Evolutionary conservation across 208 protist species (phyloP), one percentile per base, ranked within the genome.

Genomic region (Crithidia expoeki): DNA sequence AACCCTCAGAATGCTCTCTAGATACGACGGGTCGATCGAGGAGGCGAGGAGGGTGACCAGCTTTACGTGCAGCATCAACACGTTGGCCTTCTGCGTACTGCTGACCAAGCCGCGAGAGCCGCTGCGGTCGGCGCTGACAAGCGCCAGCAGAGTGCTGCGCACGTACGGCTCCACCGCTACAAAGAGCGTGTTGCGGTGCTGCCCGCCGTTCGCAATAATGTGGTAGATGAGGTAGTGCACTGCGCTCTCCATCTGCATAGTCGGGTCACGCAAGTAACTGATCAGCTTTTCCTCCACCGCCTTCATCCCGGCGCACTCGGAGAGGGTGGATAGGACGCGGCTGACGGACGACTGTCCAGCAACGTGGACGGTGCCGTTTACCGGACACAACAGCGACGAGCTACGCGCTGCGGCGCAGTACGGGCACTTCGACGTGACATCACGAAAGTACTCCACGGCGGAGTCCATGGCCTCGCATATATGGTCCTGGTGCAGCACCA

Each of bases 1-100:
- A 2, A 91, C 86, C 44, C 87, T 86, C 46, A 96, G 55, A 61
- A 94, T 90, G 71, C 81, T 93, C 66, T 95, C 83, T 34, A 94
- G 46, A 74, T 96, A 95, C 23, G 89, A 88, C 17, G 89, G 81
- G 57, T 96, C 92, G 33, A 95, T 84, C 12, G 81, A 64, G 49
- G 79, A 78, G 17, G 88, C 65, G 32, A 96, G 68, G n/a, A 96
- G 84, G 38, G 85, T 87, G 47, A 88, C 82, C 28, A 94, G 68
- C 74, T 93, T 94, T 62, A 95, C 92, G 68, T 96, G 89, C 34
- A 96, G 79, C 89, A 94, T 94, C 6, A 96, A 73, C 46, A 93
- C 80, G 44, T 93, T 94, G 4, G 92, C 92, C 77, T 92, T 93
- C 58, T 92, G 85, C 66, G 88, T 83, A 71, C 92, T 96, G 32